Base-by-base conservation (phyloP, 2,329 filamentous ascomycete species). In the Septoria petroselini region DNA sequence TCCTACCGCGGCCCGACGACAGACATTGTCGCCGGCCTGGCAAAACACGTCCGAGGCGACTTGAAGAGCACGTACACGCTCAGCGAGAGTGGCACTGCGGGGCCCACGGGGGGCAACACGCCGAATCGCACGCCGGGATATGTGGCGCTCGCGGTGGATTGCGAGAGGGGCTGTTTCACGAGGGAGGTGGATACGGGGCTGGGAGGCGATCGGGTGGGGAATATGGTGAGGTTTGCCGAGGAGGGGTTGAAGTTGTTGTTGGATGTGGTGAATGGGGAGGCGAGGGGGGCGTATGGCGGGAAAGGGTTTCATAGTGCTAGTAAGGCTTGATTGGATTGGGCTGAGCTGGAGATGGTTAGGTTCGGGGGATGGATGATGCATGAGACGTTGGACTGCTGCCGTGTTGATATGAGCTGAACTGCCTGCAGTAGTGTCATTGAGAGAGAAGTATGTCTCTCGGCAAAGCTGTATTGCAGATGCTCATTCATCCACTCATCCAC, bases 211-310 rank as follows among this genome's bases (percentile, higher is more conserved):
- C 68, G 82, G 48, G 75, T 79, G 61, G 75, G 58, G 42, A 85
- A 85, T 61, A 85, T 85, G 82, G 72, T 84, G 51, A 65, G 66
- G 30, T 85, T 85, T 72, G 80, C 81, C 0, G 70, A 73, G 2
- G 80, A 80, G 64, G 79, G 70, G 18, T 67, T 84, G 69, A 75
- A 63, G 60, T 62, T 84, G 54, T 63, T 83, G 56, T 73, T 71
- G 59, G 80, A 83, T 67, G 76, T 80, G 27, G 72, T 83, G 33
- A 73, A 73, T 50, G 71, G 68, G 7, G 65, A 70, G 40, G 67
- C 15, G 12, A 1, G 35, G 2, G 35, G 35, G 5, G 23, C 23
- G 35, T 19, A 38, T 38, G 15, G 21, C 21, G 35, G 35, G 17
- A 15, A 15, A 2, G 35, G 35, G 35, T 38, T 38, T 5, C 65